A percentile compares a stretch with the other conserved stretches of the same genome.
Conservation (phyloP, 305 asterid species). For the Striga hermonthica region DNA sequence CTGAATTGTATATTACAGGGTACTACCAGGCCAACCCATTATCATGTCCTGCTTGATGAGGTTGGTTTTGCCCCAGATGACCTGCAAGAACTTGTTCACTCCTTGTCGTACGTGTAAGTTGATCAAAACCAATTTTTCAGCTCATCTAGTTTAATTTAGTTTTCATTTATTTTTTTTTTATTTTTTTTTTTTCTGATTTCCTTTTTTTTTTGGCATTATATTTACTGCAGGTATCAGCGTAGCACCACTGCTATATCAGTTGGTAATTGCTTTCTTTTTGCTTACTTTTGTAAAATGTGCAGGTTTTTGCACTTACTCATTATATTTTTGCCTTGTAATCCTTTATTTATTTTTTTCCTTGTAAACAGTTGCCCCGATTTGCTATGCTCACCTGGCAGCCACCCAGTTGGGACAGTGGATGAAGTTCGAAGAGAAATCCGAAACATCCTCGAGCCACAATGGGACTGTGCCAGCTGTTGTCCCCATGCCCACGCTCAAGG, state of each 20-base stretch:
- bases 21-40: conserved; percentile 80
- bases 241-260: conserved; percentile 83
- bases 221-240: conserved; percentile 61
- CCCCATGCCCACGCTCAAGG: conserved; percentile 67
- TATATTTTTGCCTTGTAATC: background rate
- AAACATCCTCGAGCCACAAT: conserved; percentile 59
- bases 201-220: no score
- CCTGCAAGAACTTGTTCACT: conserved; percentile 82
- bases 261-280: conserved; percentile 35
- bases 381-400: conserved; percentile 84
- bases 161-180: background rate
- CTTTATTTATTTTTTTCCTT: background rate
- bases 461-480: conserved; percentile 61
- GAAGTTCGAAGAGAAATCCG: conserved; percentile 55
- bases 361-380: conserved; percentile 59
- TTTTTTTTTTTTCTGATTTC: background rate
- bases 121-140: background rate
- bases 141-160: background rate
- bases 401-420: conserved; percentile 76
- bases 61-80: conserved; percentile 75
- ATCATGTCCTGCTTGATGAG: conserved; percentile 71
- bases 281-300: no score
- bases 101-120: conserved; percentile 84
- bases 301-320: background rate
- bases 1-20: conserved; percentile 41